Base-by-base conservation (phyloP, 768 basidiomycete species). In the Crassisporium funariophilum region DNA sequence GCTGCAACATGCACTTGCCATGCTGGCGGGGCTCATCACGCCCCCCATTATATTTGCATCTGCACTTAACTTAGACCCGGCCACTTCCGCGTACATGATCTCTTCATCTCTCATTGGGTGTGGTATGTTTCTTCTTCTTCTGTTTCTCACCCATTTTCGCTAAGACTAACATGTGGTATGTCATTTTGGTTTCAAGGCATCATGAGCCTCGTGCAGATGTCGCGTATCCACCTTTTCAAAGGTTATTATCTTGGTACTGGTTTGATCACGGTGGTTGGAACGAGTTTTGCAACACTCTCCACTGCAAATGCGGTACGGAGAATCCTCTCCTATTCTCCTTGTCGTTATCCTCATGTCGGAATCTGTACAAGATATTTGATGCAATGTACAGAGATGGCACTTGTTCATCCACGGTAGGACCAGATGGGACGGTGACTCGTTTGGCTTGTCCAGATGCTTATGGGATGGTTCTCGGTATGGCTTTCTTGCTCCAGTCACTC, bases 31-130 rank as follows among this genome's bases (percentile, higher is more conserved):
- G 2, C 71, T 90, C 34, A 89, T 91, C 56, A 88, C 87, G 0
- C 91, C 89, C 0, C 89, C 91, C 1, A 91, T 91, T 56, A 86
- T 90, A 48, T 84, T 91, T 55, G 80, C 86, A 1, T 79, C 76
- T 41, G 62, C 81, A 4, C 66, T 91, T 27, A 81, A 67, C 47
- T 67, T 91, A 15, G 82, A 86, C 39, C 57, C 74, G 2, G 65
- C 65, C 20, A 81, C 76, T 2, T 83, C 83, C 9, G 71, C 85
- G 0, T 93, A 91, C 59, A 81, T 91, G 83, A 80, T 92, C 53
- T 90, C 88, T 6, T 82, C 90, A 0, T 85, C 84, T 2, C 71
- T 92, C 41, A 91, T 91, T 56, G 80, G 83, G n/a, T 87, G 82
- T 57, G 86, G 86, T 84, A 46, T 17, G 81, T 69, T 16, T 16